These are phyloP conservation scores for Moelleriella libera DNA, from an alignment of 2,329 filamentous ascomycete genomes.

Conservation along the genomic window DNA sequence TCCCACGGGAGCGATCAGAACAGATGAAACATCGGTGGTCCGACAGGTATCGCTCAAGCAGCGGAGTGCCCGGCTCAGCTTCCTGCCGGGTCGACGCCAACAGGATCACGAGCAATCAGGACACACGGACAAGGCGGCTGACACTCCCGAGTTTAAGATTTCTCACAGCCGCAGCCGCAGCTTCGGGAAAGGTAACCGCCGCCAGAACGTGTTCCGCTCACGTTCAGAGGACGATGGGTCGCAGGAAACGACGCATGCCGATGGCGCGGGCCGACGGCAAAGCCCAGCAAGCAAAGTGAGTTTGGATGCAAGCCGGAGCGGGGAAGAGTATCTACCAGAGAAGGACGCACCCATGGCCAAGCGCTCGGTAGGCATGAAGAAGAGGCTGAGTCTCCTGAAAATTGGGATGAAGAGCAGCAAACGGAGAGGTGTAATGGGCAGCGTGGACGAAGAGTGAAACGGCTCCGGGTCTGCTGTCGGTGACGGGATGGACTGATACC, in stretches of 20 bases:
- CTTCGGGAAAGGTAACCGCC: slow-evolving; percentile 15
- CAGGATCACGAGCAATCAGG: slow-evolving; percentile 21
- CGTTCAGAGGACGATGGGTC: slow-evolving; percentile 16
- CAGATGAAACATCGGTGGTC: slow-evolving; percentile 35
- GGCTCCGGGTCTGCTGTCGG: neutral
- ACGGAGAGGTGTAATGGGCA: slow-evolving; percentile 34
- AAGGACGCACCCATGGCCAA: slow-evolving; percentile 18
- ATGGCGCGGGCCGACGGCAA: slow-evolving; percentile 7
- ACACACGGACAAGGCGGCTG: slow-evolving; percentile 11
- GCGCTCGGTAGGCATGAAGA: slow-evolving; percentile 54
- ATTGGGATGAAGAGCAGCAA: slow-evolving; percentile 57
- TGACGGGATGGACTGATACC: neutral
- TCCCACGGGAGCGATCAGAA: slow-evolving; percentile 18
- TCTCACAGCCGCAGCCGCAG: slow-evolving; percentile 12
- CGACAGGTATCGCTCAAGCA: slow-evolving; percentile 37
- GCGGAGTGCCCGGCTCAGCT: slow-evolving; percentile 40
- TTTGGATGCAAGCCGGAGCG: slow-evolving; percentile 12
- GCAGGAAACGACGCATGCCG: slow-evolving; percentile 4
- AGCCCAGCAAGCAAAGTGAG: slow-evolving; percentile 14
- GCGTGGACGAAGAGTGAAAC: slow-evolving; percentile 38
- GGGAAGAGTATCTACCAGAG: slow-evolving; percentile 10
- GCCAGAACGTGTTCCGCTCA: slow-evolving; percentile 31
- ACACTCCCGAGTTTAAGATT: slow-evolving; percentile 17
- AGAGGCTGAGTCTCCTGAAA: slow-evolving; percentile 65
- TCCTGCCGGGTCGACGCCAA: slow-evolving; percentile 35